Evolutionary conservation across 495 filamentous ascomycete species (phyloP).

Genomic region (Xylaria acuta): DNA sequence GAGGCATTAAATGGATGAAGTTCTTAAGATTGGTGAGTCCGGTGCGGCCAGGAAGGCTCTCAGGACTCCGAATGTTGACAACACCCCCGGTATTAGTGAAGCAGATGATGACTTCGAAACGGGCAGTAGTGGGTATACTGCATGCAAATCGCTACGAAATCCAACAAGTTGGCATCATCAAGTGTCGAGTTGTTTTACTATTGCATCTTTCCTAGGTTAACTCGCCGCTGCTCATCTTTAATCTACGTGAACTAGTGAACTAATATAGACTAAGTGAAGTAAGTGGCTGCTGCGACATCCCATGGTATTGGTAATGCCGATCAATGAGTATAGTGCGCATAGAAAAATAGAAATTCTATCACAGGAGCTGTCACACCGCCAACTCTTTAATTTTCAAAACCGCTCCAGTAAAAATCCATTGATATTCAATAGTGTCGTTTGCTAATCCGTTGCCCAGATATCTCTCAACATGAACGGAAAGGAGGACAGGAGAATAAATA

Average conservation of each 20-base stretch:
- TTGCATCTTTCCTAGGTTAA: not conserved
- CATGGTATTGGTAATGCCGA: conserved; percentile 3
- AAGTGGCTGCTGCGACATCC: conserved; percentile 7
- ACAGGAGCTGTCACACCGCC: not conserved
- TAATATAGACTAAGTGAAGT: not conserved
- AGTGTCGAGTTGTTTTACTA: not conserved
- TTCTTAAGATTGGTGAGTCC: no score
- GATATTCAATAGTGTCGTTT: not conserved
- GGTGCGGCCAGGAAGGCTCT: not conserved
- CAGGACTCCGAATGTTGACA: not conserved
- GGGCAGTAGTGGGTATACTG: not conserved
- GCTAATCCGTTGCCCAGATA: not conserved
- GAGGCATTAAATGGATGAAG: not conserved
- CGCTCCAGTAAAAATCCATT: not conserved
- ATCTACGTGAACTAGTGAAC: not conserved
- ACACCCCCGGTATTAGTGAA: not conserved
- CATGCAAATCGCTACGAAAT: conserved; percentile 10
- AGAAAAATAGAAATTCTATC: not conserved
- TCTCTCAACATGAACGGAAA: conserved; percentile 9
- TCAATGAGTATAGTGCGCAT: not conserved
- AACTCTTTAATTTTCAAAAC: not conserved
- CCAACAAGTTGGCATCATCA: not conserved
- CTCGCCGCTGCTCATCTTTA: not conserved
- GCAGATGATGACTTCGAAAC: not conserved
- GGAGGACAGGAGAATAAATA: not conserved